These are phyloP conservation scores for Suillus paluster DNA, from an alignment of 768 basidiomycete species.

Conservation along the genomic window DNA sequence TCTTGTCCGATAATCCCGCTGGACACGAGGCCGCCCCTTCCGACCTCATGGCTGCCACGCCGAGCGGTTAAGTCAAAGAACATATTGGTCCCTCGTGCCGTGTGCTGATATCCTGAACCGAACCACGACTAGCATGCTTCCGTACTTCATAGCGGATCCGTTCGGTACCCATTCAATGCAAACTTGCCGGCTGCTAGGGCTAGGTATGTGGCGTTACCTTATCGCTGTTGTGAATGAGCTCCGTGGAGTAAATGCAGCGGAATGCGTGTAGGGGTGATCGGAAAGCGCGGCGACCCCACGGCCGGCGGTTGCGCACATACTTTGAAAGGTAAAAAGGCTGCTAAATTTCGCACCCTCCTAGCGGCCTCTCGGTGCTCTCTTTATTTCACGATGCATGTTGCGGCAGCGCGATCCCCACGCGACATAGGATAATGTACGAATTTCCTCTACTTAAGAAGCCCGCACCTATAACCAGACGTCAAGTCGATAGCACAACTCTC, in stretches of 20 bases:
- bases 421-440: conserved; percentile 34
- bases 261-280: conserved; percentile 6
- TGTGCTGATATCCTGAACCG: conserved; percentile 2
- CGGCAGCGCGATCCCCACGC: conserved; percentile 43
- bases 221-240: neutral
- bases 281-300: conserved; percentile 11
- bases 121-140: conserved; percentile 6
- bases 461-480: conserved; percentile 6
- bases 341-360: neutral
- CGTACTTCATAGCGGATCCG: conserved; percentile 3
- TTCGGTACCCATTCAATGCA: conserved; percentile 5
- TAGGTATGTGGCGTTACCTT: neutral
- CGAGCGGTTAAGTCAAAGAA: conserved; percentile 7
- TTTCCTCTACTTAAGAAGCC: conserved; percentile 34
- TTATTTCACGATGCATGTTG: conserved; percentile 26
- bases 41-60: conserved; percentile 10
- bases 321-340: conserved; percentile 19
- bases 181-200: neutral
- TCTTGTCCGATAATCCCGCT: conserved; percentile 2
- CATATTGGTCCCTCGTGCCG: neutral
- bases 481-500: neutral
- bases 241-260: conserved; percentile 1
- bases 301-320: conserved; percentile 12
- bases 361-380: conserved; percentile 8
- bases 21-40: conserved; percentile 8